These are phyloP conservation scores for Kwoniella sp. DNA, from an alignment of 768 basidiomycete genomes.

Conservation along the genomic window DNA sequence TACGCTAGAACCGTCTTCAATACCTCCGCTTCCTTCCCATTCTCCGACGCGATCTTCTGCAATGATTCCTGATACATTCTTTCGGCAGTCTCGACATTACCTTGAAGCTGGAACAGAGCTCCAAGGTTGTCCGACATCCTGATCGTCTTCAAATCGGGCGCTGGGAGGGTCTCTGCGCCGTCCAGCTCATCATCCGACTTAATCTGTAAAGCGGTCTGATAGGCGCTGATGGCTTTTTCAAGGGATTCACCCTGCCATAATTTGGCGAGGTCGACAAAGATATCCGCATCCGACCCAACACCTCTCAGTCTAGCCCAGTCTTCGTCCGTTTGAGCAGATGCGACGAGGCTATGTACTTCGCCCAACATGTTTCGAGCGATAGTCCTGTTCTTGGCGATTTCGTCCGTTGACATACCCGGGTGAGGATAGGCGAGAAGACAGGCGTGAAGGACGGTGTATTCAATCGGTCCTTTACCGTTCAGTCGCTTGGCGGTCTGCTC, in stretches of 20 bases:
- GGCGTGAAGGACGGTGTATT: slow-evolving; percentile 86
- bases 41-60: slow-evolving; percentile 34
- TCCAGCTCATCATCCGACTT: slow-evolving; percentile 59
- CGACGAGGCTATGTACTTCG: slow-evolving; percentile 47
- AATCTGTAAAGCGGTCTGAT: slow-evolving; percentile 72
- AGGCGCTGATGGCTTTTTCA: slow-evolving; percentile 71
- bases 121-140: slow-evolving; percentile 79
- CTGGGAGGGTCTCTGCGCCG: slow-evolving; percentile 38
- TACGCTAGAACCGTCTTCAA: slow-evolving; percentile 82
- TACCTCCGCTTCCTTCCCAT: slow-evolving; percentile 43
- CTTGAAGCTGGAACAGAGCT: slow-evolving; percentile 71
- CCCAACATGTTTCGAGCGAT: slow-evolving; percentile 83
- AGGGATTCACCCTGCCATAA: slow-evolving; percentile 81
- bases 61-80: slow-evolving; percentile 51
- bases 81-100: slow-evolving; percentile 47
- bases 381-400: slow-evolving; percentile 69
- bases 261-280: slow-evolving; percentile 86
- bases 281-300: slow-evolving; percentile 75
- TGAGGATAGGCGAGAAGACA: slow-evolving; percentile 81
- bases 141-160: slow-evolving; percentile 60
- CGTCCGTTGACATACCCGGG: slow-evolving; percentile 73
- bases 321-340: slow-evolving; percentile 62
- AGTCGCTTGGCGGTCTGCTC: slow-evolving; percentile 52
- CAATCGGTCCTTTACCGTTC: slow-evolving; percentile 62
- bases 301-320: slow-evolving; percentile 58